These are phyloP conservation scores for Phytophthora constricta DNA, from an alignment of 352 stramenopile species.

Conservation along the genomic window DNA sequence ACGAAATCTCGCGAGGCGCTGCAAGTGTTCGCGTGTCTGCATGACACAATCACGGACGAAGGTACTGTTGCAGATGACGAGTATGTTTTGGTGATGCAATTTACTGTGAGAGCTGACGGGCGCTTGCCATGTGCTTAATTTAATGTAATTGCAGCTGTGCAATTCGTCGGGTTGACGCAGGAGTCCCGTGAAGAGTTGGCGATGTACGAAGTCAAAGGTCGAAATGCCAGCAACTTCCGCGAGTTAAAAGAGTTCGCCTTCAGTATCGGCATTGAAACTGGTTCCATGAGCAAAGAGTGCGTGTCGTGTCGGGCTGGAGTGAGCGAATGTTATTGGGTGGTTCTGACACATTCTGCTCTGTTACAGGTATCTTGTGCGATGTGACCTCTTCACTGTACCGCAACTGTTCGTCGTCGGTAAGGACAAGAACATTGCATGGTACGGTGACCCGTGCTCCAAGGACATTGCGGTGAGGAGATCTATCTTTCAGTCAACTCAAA, in stretches of 20 bases:
- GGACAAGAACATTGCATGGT: conserved; percentile 63
- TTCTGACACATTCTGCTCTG: not conserved
- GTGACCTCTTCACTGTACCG: conserved; percentile 58
- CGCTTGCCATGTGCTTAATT: no score
- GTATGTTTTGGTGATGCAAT: conserved; percentile 11
- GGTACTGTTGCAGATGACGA: conserved; percentile 35
- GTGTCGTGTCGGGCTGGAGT: conserved; percentile 20
- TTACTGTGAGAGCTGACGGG: no score
- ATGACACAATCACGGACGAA: conserved; percentile 39
- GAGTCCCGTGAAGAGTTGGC: conserved; percentile 67
- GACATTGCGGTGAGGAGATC: conserved; percentile 40
- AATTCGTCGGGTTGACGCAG: conserved; percentile 75
- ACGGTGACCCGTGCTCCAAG: conserved; percentile 48
- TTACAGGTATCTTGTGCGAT: conserved; percentile 68
- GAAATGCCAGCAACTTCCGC: conserved; percentile 61
- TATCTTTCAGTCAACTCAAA: not conserved
- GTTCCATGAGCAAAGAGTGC: conserved; percentile 74
- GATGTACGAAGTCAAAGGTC: conserved; percentile 67
- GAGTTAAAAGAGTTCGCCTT: conserved; percentile 60
- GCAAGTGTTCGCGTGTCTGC: conserved; percentile 54
- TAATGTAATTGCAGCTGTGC: conserved; percentile 35
- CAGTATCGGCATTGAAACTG: conserved; percentile 71
- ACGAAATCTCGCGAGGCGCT: conserved; percentile 57
- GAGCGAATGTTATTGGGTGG: not conserved
- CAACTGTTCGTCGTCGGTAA: conserved; percentile 72